A percentile compares a stretch with the other conserved stretches of the same genome.
phyloP scores from a whole-genome alignment of 1,284 basidiomycete species.

The Cryptococcus sp. region DNA sequence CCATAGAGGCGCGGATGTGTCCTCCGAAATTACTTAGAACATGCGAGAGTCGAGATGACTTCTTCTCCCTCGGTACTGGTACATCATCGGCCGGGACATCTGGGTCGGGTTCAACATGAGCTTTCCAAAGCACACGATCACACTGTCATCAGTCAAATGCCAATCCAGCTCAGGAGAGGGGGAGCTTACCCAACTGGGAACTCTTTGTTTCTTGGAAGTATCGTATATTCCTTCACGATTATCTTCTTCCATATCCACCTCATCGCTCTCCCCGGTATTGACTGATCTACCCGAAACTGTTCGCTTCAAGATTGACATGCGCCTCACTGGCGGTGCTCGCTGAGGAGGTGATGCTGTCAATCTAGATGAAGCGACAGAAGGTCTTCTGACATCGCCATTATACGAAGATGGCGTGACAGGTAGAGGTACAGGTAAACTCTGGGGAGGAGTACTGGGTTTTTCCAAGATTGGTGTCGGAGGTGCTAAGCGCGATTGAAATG shows the following conservation, averaged over 20 bases:
- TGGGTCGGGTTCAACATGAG: conserved; percentile 34
- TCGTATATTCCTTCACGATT: conserved; percentile 50
- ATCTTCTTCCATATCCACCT: conserved; percentile 22
- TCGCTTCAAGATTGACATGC: conserved; percentile 29
- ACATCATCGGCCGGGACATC: conserved; percentile 5
- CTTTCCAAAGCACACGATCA: conserved; percentile 48
- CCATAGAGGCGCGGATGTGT: conserved; percentile 23
- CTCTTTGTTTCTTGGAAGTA: conserved; percentile 52
- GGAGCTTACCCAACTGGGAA: conserved; percentile 49
- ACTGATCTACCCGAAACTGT: conserved; percentile 28
- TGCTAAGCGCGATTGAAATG: background rate
- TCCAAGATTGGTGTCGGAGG: background rate
- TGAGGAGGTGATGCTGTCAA: conserved; percentile 2
- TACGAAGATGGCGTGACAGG: background rate
- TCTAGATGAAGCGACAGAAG: background rate
- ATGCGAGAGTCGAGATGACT: conserved; percentile 26
- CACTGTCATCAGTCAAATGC: conserved; percentile 28
- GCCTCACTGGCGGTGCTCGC: conserved; percentile 1
- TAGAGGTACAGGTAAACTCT: background rate
- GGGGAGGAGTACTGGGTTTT: background rate
- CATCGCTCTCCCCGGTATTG: conserved; percentile 4
- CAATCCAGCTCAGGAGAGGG: background rate
- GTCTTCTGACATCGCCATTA: background rate
- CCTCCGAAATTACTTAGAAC: conserved; percentile 31
- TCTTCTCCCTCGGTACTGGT: conserved; percentile 5